Evolutionary conservation across 148 eudicot genomes (phyloP), one percentile per base, ranked within the genome.

Genomic region (Heliamphora exappendiculata): DNA sequence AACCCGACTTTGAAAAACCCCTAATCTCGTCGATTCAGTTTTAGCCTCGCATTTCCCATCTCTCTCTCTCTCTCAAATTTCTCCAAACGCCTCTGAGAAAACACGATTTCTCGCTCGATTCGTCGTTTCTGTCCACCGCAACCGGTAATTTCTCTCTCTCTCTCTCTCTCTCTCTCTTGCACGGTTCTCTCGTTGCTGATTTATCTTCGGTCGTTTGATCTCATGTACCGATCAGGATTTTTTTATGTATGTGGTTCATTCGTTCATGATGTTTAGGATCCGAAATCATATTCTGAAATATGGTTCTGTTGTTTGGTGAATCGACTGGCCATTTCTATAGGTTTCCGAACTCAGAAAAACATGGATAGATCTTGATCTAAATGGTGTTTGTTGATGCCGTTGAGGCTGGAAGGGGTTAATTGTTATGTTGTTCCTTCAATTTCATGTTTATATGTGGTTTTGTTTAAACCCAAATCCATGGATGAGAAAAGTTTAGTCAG

Each of bases 21-120:
- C 91, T 86, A 85, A 85, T 79, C 80, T 31, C 68, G 75, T 78
- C 86, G 78, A 80, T 86, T 84, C 83, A 85, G 78, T 88, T 84
- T 80, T 80, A 73, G 81, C 85, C 88, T 87, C 84, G 82, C 78
- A 76, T 57, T 76, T 45, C 80, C 80, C 77, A 70, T 82, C 75
- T 67, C 83, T 37, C 49, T 54, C 59, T 24, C 39, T 78, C 77
- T 75, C 69, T 73, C 39, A 54, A 53, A 58, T 22, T 64, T 70
- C 70, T 11, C 54, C 68, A 66, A 78, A 80, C 75, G 29, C 19
- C 41, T 28, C 10, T 22, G 22, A 45, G 37, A 69, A 26, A 37
- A 13, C 69, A 42, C 68, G 80, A 76, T 85, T 72, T 51, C 69
- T 29, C 75, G 81, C 68, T 85, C 65, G 64, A 11, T 55, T 70